These are phyloP conservation scores for Dactylellina leptospora DNA, from an alignment of 2,329 filamentous ascomycete genomes.

Conservation along the genomic window DNA sequence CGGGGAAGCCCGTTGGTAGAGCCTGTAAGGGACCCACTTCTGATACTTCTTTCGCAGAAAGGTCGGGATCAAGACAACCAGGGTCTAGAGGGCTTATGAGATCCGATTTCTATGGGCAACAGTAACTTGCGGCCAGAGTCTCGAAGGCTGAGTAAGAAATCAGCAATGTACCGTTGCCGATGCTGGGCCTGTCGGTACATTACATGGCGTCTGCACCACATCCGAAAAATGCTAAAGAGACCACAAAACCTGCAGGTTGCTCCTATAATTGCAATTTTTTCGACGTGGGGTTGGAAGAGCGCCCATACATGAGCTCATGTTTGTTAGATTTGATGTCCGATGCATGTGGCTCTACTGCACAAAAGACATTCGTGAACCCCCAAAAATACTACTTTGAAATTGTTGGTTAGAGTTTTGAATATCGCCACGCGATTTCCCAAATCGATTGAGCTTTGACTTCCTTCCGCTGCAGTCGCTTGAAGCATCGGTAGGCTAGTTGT, in stretches of 20 bases:
- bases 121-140: not conserved
- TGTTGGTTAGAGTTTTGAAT: too few relatives aligned
- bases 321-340: conserved; percentile 1
- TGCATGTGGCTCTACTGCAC: not conserved
- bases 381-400: too few relatives aligned
- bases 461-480: not conserved
- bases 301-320: conserved; percentile 7
- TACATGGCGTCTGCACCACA: not conserved
- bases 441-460: conserved; percentile 35
- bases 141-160: conserved; percentile 9
- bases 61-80: conserved; percentile 8
- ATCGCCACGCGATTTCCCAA: conserved; percentile 19
- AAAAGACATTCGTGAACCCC: too few relatives aligned
- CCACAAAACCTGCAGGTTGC: conserved; percentile 1
- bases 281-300: conserved; percentile 24
- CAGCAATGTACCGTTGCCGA: not conserved
- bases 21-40: conserved; percentile 11
- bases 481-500: not conserved
- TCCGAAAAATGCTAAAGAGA: conserved; percentile 25
- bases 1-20: conserved; percentile 2
- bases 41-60: conserved; percentile 1
- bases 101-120: not conserved
- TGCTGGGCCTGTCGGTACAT: not conserved
- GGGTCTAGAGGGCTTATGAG: not conserved
- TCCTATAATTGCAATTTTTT: conserved; percentile 34